phyloP scores from a whole-genome alignment of 2,329 filamentous ascomycete species.

The Claviceps humidiphila region DNA sequence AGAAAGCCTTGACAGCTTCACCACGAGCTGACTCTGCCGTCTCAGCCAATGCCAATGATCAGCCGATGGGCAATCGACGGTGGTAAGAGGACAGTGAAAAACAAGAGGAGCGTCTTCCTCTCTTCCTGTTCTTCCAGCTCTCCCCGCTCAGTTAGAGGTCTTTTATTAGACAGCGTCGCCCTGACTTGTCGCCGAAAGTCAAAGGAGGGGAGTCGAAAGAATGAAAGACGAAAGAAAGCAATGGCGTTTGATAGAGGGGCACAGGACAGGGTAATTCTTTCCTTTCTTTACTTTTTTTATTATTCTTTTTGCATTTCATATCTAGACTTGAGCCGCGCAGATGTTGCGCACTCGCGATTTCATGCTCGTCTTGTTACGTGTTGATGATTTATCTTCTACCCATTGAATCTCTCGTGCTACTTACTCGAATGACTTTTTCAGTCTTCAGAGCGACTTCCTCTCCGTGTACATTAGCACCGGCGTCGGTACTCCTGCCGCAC shows the following conservation, averaged over 20 bases:
- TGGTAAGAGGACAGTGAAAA: constrained; percentile 26
- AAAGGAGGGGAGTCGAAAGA: not conserved
- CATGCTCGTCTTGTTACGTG: constrained; percentile 6
- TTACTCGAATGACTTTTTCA: not conserved
- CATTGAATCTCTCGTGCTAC: not conserved
- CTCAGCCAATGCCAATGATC: constrained; percentile 35
- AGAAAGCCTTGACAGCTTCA: constrained; percentile 14
- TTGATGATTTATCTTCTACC: not conserved
- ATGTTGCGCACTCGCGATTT: constrained; percentile 4
- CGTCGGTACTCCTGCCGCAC: not conserved
- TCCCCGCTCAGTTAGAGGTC: not conserved
- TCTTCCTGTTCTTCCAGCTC: too few relatives aligned
- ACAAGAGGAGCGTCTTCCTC: not conserved
- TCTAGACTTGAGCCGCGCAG: constrained; percentile 10
- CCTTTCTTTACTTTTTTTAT: constrained; percentile 2
- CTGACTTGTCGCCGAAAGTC: not conserved
- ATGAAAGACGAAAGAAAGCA: constrained; percentile 6
- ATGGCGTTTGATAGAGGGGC: constrained; percentile 20
- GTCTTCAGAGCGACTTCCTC: not conserved
- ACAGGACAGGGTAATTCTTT: constrained; percentile 8
- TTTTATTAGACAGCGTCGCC: not conserved
- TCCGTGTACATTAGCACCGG: not conserved
- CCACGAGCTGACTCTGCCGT: constrained; percentile 22
- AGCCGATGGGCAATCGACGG: constrained; percentile 35
- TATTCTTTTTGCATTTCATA: constrained; percentile 4